phyloP scores from a whole-genome alignment of 257 asterid species.

The Knoxia roxburghii region DNA sequence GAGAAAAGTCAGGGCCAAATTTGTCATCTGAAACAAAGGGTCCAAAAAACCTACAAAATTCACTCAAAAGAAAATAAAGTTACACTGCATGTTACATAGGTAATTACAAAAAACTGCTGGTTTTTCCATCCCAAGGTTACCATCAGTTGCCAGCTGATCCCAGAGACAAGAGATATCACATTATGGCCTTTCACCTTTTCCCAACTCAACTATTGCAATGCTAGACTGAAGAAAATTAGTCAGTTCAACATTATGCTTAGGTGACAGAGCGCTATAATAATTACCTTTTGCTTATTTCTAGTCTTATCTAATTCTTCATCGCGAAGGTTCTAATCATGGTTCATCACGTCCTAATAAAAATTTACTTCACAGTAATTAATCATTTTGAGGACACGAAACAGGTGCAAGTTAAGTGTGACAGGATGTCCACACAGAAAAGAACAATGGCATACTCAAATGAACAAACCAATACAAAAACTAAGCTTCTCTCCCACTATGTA shows the following conservation, averaged over 20 bases:
- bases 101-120: background rate
- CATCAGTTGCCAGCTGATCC: background rate
- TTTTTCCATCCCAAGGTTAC: background rate
- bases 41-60: background rate
- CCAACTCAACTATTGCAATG: background rate
- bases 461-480: background rate
- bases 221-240: background rate
- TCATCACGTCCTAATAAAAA: background rate
- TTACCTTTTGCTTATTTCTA: background rate
- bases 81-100: no score
- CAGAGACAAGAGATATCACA: background rate
- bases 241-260: background rate
- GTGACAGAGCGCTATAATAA: background rate
- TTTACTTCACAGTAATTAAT: background rate
- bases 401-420: background rate
- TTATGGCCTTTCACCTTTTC: background rate
- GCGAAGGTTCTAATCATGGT: no score
- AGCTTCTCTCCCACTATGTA: no score
- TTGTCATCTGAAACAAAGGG: no score
- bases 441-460: background rate
- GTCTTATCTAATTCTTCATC: background rate
- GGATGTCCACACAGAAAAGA: background rate
- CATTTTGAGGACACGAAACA: background rate
- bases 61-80: no score
- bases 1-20: background rate